A percentile compares a stretch with the other conserved stretches of the same genome.
Evolutionary conservation across 306 rosid species (phyloP).

Genomic region (Pyrus pyrifolia): DNA sequence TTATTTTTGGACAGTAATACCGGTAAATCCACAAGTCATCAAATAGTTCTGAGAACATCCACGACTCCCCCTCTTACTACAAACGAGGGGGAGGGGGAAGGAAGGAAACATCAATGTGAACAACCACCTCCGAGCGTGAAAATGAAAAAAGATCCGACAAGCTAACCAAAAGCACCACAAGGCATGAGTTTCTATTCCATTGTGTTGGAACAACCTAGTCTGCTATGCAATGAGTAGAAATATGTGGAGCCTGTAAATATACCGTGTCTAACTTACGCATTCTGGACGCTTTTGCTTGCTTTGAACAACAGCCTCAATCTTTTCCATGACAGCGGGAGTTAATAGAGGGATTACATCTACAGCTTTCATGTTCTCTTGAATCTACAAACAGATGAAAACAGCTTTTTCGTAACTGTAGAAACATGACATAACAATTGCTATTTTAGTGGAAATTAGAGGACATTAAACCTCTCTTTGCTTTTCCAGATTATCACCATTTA

Average conservation of each 20-base stretch:
- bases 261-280: constrained; percentile 48
- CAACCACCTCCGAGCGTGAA: background rate
- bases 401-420: background rate
- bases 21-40: background rate
- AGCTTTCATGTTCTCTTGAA: constrained; percentile 97
- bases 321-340: constrained; percentile 92
- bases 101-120: background rate
- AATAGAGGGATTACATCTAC: constrained; percentile 66
- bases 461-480: background rate
- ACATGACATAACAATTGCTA: background rate
- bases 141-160: background rate
- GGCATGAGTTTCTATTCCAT: background rate
- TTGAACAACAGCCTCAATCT: constrained; percentile 80
- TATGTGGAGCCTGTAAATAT: constrained; percentile 7
- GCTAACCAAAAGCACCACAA: background rate
- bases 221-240: constrained; percentile 23
- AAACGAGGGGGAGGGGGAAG: background rate
- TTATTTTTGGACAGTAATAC: background rate
- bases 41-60: background rate
- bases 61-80: background rate
- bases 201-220: constrained; percentile 4
- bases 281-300: constrained; percentile 92
- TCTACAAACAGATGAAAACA: constrained; percentile 29
- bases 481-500: background rate
- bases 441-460: background rate